These are phyloP conservation scores for Mercurialis annua DNA, from an alignment of 345 rosid genomes.

Conservation along the genomic window DNA sequence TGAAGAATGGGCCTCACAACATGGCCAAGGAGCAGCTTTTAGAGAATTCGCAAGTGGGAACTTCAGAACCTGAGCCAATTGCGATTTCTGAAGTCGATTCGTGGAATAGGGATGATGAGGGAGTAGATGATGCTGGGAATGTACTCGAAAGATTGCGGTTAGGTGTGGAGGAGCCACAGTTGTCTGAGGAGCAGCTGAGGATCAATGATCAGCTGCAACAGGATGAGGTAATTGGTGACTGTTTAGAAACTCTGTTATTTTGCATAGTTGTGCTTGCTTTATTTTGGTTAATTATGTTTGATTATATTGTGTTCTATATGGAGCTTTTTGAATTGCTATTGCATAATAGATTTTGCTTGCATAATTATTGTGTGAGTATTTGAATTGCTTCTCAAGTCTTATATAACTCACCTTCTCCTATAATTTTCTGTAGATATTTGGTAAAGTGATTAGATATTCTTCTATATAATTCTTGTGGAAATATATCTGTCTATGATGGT, in stretches of 20 bases:
- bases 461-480: background rate
- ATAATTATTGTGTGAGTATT: background rate
- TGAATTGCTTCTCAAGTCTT: background rate
- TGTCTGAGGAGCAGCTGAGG: conserved; percentile 53
- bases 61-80: conserved; percentile 2
- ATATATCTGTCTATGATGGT: background rate
- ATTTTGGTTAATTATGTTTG: too few relatives aligned
- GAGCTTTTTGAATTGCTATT: too few relatives aligned
- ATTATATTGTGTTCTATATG: background rate
- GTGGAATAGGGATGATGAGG: conserved; percentile 17
- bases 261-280: background rate
- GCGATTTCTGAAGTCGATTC: conserved; percentile 19
- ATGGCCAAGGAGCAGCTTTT: conserved; percentile 18
- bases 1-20: conserved; percentile 24
- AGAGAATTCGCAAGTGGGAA: conserved; percentile 29
- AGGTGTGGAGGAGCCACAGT: conserved; percentile 47
- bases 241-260: background rate
- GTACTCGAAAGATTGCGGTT: conserved; percentile 41
- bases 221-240: conserved; percentile 53
- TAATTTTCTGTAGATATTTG: background rate
- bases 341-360: background rate
- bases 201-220: conserved; percentile 65
- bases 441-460: background rate
- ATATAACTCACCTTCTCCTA: background rate
- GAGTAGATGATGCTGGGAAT: conserved; percentile 31